Evolutionary conservation across 2,329 filamentous ascomycete species (phyloP), one percentile per base, ranked within the genome.

Genomic region (Cladorrhinum sp.): DNA sequence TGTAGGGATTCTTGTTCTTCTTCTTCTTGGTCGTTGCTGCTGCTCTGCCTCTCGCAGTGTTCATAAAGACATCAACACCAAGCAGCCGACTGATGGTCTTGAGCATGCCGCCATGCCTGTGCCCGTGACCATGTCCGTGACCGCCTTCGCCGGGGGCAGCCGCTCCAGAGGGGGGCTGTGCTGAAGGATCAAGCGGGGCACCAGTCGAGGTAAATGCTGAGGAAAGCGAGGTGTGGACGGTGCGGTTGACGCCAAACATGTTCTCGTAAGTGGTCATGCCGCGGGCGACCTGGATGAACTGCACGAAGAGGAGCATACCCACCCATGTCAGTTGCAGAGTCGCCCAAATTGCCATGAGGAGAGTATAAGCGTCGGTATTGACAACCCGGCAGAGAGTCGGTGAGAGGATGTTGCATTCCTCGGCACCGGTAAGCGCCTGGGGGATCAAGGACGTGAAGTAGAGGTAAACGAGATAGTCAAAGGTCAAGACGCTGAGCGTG

Each of bases 231-330:
- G 70, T 64, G 62, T 84, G 81, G 23, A 78, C 79, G 62, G 79
- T 81, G 64, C 89, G 81, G 60, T 86, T 83, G 63, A 92, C 83
- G 55, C 91, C 89, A 64, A 88, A 87, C 93, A 99, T 98, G 74
- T 93, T 96, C 76, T 99, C 95, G 75, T 91, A 98, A 0, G 95
- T 99, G 1, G 95, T 99, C 80, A 96, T 89, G 60, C 93, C 96
- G 63, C 92, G 87, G 0, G 92, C 90, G 55, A 99, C 88, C 72
- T 99, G 95, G 55, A 97, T 82, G 55, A 97, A 86, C 73, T 99
- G 96, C 4, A 98, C 96, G 65, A 92, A 89, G 62, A 97, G 82
- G 32, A 99, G 86, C 93, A 99, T 98, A n/a, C 89, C 88, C 2
- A 98, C 91, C 95, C 95, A 99, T 20, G 91, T 89, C 29, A 97